Conservation (phyloP, 202 grass and related monocot species). For the Dendrocalamus latiflorus region DNA sequence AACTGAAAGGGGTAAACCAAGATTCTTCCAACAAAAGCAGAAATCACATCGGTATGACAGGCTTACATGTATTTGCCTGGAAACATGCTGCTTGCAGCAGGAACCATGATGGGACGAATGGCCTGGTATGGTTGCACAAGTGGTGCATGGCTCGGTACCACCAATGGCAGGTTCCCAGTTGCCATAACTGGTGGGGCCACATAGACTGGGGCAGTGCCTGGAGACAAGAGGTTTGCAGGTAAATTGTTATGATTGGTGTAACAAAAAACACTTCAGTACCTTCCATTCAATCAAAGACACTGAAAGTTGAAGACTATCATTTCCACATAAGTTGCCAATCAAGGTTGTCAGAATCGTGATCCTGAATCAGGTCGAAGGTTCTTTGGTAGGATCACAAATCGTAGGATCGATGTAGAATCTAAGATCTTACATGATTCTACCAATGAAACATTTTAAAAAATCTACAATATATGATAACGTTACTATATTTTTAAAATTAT, state of each 20-base stretch:
- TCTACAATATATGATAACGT: too few species aligned
- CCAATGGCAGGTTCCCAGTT: constrained; percentile 47
- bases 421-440: too few species aligned
- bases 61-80: constrained; percentile 63
- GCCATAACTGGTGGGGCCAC: constrained; percentile 45
- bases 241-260: background rate
- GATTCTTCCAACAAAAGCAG: constrained; percentile 40
- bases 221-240: constrained; percentile 16
- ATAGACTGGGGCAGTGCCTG: constrained; percentile 47
- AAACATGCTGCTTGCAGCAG: constrained; percentile 46
- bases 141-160: constrained; percentile 46
- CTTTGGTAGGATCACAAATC: too few species aligned
- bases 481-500: too few species aligned
- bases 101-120: constrained; percentile 59
- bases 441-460: too few species aligned
- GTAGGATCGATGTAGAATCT: too few species aligned
- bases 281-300: constrained; percentile 5
- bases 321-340: constrained; percentile 15
- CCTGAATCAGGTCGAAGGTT: too few species aligned
- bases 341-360: too few species aligned
- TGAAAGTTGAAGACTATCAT: background rate
- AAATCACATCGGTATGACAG: constrained; percentile 24
- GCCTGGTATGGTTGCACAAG: constrained; percentile 53
- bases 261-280: background rate
- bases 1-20: constrained; percentile 23